A percentile compares a stretch with the other conserved stretches of the same genome.
phyloP scores from a whole-genome alignment of 768 basidiomycete genomes.

The Solioccasus polychromus region DNA sequence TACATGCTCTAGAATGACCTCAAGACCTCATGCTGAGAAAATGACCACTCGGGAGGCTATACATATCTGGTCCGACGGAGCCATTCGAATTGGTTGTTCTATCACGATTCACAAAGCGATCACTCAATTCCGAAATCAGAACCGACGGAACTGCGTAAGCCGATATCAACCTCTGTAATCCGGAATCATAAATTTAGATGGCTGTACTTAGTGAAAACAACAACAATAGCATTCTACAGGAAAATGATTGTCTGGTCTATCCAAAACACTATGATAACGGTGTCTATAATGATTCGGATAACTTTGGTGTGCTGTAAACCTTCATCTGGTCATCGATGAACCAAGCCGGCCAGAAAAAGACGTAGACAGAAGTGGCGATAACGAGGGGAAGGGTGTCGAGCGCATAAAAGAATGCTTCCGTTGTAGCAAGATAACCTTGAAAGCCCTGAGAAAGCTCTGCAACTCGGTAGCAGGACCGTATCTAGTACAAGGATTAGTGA shows the following conservation, averaged over 20 bases:
- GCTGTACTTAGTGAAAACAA: too few species aligned
- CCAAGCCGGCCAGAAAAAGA: conserved; percentile 63
- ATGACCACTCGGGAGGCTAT: too few species aligned
- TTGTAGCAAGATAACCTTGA: conserved; percentile 51
- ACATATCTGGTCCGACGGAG: too few species aligned
- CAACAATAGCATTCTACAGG: too few species aligned
- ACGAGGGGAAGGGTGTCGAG: conserved; percentile 67
- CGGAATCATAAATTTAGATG: background rate
- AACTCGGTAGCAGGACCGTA: conserved; percentile 62
- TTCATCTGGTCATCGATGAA: conserved; percentile 34
- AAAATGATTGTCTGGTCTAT: background rate
- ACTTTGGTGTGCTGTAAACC: background rate
- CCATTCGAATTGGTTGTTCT: too few species aligned
- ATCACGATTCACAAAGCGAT: too few species aligned
- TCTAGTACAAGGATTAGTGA: conserved; percentile 31
- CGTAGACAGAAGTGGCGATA: conserved; percentile 54
- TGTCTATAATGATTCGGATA: conserved; percentile 36
- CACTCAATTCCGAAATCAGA: too few species aligned
- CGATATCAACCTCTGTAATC: too few species aligned
- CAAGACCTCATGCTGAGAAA: too few species aligned
- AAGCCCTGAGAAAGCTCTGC: conserved; percentile 66
- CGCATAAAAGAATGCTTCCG: conserved; percentile 62
- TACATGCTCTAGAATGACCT: too few species aligned
- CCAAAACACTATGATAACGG: too few species aligned
- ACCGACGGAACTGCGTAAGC: background rate